Base-by-base conservation (phyloP, 2,329 filamentous ascomycete species). In the Onygenales sp. region DNA sequence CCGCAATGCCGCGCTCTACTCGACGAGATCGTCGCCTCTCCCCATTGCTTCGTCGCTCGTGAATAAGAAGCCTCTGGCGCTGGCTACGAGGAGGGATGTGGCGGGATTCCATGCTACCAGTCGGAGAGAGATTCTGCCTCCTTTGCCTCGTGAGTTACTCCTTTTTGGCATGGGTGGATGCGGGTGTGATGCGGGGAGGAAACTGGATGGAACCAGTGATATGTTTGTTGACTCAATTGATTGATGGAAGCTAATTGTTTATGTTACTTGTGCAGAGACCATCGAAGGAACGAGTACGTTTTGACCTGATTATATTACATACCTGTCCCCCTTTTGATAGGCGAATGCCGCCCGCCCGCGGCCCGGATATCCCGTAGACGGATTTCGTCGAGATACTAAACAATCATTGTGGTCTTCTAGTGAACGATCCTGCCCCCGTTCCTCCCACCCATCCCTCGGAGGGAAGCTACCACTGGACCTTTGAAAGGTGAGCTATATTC, bases 401-500 rank as follows among this genome's bases (percentile, higher is more conserved):
- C 31, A 27, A 10, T 2, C 7, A 31, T 49, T 14, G 11, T 27
- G 17, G 10, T 39, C 17, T 17, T 39, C n/a, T 49, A 86, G 89
- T 91, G 68, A 98, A 98, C 75, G 91, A 97, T 66, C 82, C 93
- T 53, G 87, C 82, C 35, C 82, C 82, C 41, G 73, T 95, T 27
- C 91, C 90, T 45, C 69, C 81, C 21, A 74, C 88, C 51, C 82
- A 80, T 62, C 84, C 92, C 43, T 77, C 83, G 53, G 89, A 98
- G 75, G 93, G 93, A 64, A 94, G 87, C 72, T 98, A 97, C 78
- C 93, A 98, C 81, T 98, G 93, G 93, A 88, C 87, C 56, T 95
- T 95, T 66, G 93, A 98, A 79, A 78, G 83, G 80, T 82, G 67
- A 54, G 64, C 63, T 41, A 7, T 38, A 17, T 47, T 14, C 46